These are phyloP conservation scores for Rhodomyrtus tomentosa DNA, from an alignment of 345 rosid species.

Conservation along the genomic window DNA sequence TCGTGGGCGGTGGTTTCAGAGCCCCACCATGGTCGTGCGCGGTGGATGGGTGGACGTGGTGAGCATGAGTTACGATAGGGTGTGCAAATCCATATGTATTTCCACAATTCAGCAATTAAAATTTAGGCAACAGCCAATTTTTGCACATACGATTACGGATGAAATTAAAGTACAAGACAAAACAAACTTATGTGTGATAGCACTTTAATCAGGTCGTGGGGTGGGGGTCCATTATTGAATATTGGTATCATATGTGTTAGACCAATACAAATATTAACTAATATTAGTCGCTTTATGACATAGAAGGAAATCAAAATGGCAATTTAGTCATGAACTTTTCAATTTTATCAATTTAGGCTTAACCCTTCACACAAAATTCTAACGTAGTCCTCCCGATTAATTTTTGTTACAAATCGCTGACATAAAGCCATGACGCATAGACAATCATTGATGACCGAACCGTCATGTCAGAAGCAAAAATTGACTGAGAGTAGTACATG, in stretches of 20 bases:
- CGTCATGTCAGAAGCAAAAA: background rate
- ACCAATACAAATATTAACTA: background rate
- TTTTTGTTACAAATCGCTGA: accelerated
- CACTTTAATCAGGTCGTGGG: background rate
- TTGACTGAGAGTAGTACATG: accelerated
- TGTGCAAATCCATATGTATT: background rate
- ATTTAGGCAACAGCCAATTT: too few species aligned
- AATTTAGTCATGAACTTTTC: background rate
- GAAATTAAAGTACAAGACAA: background rate
- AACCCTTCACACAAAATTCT: accelerated
- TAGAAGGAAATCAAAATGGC: background rate
- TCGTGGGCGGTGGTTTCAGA: background rate
- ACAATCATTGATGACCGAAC: accelerated
- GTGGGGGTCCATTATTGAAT: background rate
- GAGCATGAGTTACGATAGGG: background rate
- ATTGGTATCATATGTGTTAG: background rate
- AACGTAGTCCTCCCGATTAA: accelerated
- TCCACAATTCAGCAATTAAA: background rate
- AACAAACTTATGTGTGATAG: background rate
- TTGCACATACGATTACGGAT: too few species aligned
- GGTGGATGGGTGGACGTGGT: background rate
- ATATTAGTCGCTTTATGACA: background rate
- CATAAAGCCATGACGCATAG: accelerated
- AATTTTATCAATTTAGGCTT: background rate
- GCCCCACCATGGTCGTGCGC: background rate